phyloP scores from a whole-genome alignment of 1,284 basidiomycete species.

The Tetrapyrgos nigripes region DNA sequence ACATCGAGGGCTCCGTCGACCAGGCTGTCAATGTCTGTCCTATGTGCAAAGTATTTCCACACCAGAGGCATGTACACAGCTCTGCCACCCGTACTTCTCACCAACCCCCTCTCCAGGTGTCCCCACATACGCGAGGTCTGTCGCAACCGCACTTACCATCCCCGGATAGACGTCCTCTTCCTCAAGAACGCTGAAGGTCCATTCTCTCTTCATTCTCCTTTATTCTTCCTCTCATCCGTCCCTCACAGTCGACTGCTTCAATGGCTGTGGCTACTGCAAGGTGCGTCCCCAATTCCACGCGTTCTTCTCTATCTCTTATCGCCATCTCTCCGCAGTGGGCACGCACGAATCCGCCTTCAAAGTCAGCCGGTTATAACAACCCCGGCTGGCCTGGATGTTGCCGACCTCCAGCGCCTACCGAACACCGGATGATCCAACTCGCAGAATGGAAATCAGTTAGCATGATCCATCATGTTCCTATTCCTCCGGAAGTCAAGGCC shows the following conservation, averaged over 20 bases:
- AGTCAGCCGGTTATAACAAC: slow-evolving; percentile 64
- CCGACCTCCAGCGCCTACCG: slow-evolving; percentile 64
- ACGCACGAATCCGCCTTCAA: slow-evolving; percentile 57
- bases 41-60: slow-evolving; percentile 82
- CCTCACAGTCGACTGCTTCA: slow-evolving; percentile 77
- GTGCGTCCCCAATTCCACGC: slow-evolving; percentile 46
- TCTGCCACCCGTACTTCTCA: slow-evolving; percentile 18
- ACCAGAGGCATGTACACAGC: slow-evolving; percentile 54
- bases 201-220: slow-evolving; percentile 22
- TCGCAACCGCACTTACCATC: slow-evolving; percentile 72
- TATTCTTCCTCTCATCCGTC: slow-evolving; percentile 9
- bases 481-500: slow-evolving; percentile 72
- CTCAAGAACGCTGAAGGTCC: slow-evolving; percentile 84
- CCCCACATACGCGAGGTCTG: slow-evolving; percentile 78
- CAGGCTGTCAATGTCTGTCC: slow-evolving; percentile 71
- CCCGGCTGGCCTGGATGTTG: slow-evolving; percentile 86
- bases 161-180: slow-evolving; percentile 74
- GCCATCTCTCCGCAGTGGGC: slow-evolving; percentile 62
- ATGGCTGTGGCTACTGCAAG: slow-evolving; percentile 87
- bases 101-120: slow-evolving; percentile 55
- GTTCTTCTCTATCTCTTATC: slow-evolving; percentile 31
- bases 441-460: slow-evolving; percentile 84
- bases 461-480: slow-evolving; percentile 70
- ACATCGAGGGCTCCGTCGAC: slow-evolving; percentile 68
- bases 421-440: slow-evolving; percentile 65